Base-by-base conservation (phyloP, 768 basidiomycete species). In the Russula ochroleuca region DNA sequence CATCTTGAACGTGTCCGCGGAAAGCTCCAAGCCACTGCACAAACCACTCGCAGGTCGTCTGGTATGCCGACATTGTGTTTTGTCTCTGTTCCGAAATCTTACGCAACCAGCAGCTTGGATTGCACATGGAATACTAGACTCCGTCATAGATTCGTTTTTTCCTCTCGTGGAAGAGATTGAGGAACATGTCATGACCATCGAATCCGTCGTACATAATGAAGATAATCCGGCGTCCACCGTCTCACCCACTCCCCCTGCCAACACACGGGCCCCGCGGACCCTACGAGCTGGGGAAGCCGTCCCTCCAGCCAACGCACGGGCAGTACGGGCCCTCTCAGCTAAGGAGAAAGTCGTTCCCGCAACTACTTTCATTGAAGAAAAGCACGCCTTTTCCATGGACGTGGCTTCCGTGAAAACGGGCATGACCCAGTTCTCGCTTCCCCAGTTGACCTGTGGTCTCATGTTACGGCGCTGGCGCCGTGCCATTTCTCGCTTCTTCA, bases 111-210 rank as follows among this genome's bases (percentile, higher is more conserved):
- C 68, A 93, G 94, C 94, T 72, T 96, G 93, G 92, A 91, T 98
- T 67, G 93, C 92, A 0, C 94, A 98, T 73, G 90, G 87, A 23
- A 81, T 97, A 59, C 77, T 98, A 67, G 95, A 97, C 70, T 95
- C 93, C 1, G 86, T 98, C 57, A 94, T 98, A 23, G 94, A 98
- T 72, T 88, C 91, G 0, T 95, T 95, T 75, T 93, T 94, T 72
- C 92, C 92, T 1, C 80, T 93, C 63, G 77, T 94, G 63, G 82
- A 86, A 67, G 85, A 86, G 63, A 87, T 97, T 41, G 94, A 96
- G 71, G 87, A 54, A 49, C 62, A 67, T 25, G 61, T 64, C 11
- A 45, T 41, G 17, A 59, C 62, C 3, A 45, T 92, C 3, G 92
- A 95, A 69, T 78, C 83, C 14, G 73, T 90, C 43, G 84, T 94